phyloP scores from a whole-genome alignment of 805 yeast genomes.

The Teunomyces gatunensis region DNA sequence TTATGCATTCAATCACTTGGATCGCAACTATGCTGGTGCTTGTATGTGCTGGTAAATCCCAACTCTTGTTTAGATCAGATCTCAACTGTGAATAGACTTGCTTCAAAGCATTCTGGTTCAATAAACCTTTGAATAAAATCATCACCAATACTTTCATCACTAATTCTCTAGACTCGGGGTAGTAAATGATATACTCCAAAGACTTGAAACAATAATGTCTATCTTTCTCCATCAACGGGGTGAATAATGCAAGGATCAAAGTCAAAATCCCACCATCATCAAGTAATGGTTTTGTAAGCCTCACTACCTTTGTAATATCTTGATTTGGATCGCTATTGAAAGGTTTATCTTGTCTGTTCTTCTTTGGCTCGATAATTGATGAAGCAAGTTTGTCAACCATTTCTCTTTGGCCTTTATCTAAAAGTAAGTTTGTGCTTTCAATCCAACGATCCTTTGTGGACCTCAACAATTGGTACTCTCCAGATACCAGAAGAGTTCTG shows the following conservation, averaged over 20 bases:
- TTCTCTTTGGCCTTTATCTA: slow-evolving; percentile 16
- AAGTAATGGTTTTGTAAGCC: slow-evolving; percentile 52
- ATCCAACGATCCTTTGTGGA: slow-evolving; percentile 16
- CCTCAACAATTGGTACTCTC: slow-evolving; percentile 21
- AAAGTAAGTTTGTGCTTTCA: slow-evolving; percentile 15
- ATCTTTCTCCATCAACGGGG: slow-evolving; percentile 63
- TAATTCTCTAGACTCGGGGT: slow-evolving; percentile 75
- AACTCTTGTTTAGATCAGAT: slow-evolving; percentile 8
- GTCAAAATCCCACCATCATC: slow-evolving; percentile 77
- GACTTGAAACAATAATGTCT: slow-evolving; percentile 65
- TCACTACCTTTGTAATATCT: slow-evolving; percentile 2
- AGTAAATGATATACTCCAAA: slow-evolving; percentile 64
- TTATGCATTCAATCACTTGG: slow-evolving; percentile 73
- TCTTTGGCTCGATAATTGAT: neutral
- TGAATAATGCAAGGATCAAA: slow-evolving; percentile 63
- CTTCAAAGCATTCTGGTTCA: slow-evolving; percentile 58
- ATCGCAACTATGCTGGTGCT: slow-evolving; percentile 71
- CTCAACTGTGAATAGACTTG: slow-evolving; percentile 53
- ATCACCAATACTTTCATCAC: slow-evolving; percentile 66
- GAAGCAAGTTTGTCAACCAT: slow-evolving; percentile 6
- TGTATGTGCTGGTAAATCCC: slow-evolving; percentile 52
- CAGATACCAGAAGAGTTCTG: slow-evolving; percentile 5
- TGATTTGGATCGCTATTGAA: too few species aligned
- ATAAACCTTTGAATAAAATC: slow-evolving; percentile 64
- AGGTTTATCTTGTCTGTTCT: too few species aligned